phyloP scores from a whole-genome alignment of 169 alveolate genomes.

The Plasmodium vivax region DNA sequence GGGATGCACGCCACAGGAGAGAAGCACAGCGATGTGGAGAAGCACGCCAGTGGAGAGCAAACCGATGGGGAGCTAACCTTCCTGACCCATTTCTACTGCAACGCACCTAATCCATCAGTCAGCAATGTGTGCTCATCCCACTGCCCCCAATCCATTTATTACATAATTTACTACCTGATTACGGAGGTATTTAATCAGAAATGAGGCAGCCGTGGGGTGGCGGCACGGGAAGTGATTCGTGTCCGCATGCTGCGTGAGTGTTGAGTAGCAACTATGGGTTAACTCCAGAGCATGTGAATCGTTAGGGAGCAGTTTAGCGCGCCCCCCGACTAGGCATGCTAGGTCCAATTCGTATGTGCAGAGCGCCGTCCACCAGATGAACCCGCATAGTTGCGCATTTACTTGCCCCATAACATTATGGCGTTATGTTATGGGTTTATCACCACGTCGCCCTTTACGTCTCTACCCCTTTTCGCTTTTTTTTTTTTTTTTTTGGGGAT shows the following conservation, averaged over 20 bases:
- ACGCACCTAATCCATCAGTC: not conserved
- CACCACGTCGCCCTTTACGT: not conserved
- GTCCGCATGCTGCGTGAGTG: not conserved
- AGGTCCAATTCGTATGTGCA: not conserved
- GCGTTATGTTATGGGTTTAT: not conserved
- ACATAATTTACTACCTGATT: slow-evolving; percentile 15
- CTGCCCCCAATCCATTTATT: not conserved
- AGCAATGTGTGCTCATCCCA: not conserved
- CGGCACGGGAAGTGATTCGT: not conserved
- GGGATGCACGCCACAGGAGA: not conserved
- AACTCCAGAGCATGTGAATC: not conserved
- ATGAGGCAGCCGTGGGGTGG: not conserved
- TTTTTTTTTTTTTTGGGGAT: no score
- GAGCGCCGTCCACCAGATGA: not conserved
- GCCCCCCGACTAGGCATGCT: not conserved
- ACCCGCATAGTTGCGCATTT: not conserved
- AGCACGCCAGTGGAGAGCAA: no score
- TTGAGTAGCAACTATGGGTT: not conserved
- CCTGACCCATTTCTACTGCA: slow-evolving; percentile 19
- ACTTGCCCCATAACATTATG: not conserved
- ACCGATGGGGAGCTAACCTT: slow-evolving; percentile 18
- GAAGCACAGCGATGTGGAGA: not conserved
- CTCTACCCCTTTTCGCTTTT: not conserved
- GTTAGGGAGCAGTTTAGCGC: not conserved
- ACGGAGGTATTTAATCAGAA: slow-evolving; percentile 48